phyloP scores from a whole-genome alignment of 495 filamentous ascomycete species.

The Lepraria neglecta region DNA sequence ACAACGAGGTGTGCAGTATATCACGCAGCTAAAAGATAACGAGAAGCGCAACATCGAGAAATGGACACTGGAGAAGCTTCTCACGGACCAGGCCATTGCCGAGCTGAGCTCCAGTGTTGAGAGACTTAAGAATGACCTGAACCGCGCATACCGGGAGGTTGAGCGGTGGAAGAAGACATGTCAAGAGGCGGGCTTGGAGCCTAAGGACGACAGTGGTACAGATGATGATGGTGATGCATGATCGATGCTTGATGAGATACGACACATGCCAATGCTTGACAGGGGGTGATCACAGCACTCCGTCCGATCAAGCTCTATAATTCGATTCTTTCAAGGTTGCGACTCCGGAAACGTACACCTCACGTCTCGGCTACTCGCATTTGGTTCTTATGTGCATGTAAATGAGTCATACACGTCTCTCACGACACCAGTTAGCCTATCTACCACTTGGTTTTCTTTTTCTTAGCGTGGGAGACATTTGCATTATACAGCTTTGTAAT shows the following conservation, averaged over 20 bases:
- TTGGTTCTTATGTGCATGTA: neutral
- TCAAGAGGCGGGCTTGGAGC: conserved; percentile 62
- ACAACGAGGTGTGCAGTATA: conserved; percentile 89
- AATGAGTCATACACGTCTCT: neutral
- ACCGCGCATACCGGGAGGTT: conserved; percentile 65
- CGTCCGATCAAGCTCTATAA: neutral
- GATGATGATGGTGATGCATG: conserved; percentile 15
- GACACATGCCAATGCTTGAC: too few relatives aligned
- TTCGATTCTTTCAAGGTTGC: neutral
- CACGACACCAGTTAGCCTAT: neutral
- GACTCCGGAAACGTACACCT: too few relatives aligned
- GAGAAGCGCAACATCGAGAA: conserved; percentile 90
- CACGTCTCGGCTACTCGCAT: neutral
- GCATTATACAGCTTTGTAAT: conserved; percentile 2
- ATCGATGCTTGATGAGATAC: neutral
- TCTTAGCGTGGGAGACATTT: neutral
- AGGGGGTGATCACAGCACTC: too few relatives aligned
- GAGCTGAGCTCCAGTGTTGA: conserved; percentile 85
- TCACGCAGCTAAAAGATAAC: conserved; percentile 88
- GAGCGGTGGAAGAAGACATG: conserved; percentile 82
- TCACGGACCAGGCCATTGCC: conserved; percentile 87
- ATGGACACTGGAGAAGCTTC: conserved; percentile 93
- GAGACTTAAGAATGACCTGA: conserved; percentile 75
- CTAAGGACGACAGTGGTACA: conserved; percentile 16
- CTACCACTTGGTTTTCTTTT: neutral